Conservation (phyloP, 2,329 filamentous ascomycete species). For the Claviceps purpurea region DNA sequence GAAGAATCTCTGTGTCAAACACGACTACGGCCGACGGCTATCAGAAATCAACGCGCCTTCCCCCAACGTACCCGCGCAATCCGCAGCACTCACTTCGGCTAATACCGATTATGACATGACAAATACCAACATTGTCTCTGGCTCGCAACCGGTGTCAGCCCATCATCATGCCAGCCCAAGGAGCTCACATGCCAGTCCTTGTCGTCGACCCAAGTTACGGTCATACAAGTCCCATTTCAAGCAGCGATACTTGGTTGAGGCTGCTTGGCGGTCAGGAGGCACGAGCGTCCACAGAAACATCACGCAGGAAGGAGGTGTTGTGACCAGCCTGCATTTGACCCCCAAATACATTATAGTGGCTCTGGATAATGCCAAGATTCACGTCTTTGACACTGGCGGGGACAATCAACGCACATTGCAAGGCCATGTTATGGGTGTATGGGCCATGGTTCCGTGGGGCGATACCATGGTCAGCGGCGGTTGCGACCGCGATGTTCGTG, state of each 20-base stretch:
- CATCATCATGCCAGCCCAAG: slow-evolving; percentile 28
- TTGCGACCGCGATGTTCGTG: slow-evolving; percentile 89
- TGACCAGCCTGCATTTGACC: slow-evolving; percentile 88
- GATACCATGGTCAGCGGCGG: slow-evolving; percentile 91
- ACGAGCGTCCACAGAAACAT: slow-evolving; percentile 73
- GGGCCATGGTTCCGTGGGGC: slow-evolving; percentile 98
- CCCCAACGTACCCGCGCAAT: slow-evolving; percentile 16
- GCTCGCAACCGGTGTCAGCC: slow-evolving; percentile 23
- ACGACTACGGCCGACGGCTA: slow-evolving; percentile 60
- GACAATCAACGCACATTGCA: slow-evolving; percentile 78
- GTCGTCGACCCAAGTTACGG: slow-evolving; percentile 47
- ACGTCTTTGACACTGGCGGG: slow-evolving; percentile 90
- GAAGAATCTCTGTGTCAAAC: slow-evolving; percentile 94
- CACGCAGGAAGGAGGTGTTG: slow-evolving; percentile 90
- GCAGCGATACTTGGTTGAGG: slow-evolving; percentile 91
- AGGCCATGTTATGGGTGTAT: slow-evolving; percentile 97
- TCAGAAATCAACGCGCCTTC: slow-evolving; percentile 33
- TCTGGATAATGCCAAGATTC: slow-evolving; percentile 95
- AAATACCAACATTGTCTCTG: slow-evolving; percentile 30
- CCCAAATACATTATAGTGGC: slow-evolving; percentile 95
- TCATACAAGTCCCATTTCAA: slow-evolving; percentile 97
- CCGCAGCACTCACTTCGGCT: slow-evolving; percentile 17
- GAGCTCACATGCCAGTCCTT: slow-evolving; percentile 39
- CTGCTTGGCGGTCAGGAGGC: slow-evolving; percentile 91
- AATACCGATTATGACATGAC: slow-evolving; percentile 23